Percentiles rank a stretch among this genome's conserved stretches.
These are phyloP conservation scores for Umbilicus rupestris DNA, from an alignment of 164 flowering plant genomes.

Conservation along the genomic window DNA sequence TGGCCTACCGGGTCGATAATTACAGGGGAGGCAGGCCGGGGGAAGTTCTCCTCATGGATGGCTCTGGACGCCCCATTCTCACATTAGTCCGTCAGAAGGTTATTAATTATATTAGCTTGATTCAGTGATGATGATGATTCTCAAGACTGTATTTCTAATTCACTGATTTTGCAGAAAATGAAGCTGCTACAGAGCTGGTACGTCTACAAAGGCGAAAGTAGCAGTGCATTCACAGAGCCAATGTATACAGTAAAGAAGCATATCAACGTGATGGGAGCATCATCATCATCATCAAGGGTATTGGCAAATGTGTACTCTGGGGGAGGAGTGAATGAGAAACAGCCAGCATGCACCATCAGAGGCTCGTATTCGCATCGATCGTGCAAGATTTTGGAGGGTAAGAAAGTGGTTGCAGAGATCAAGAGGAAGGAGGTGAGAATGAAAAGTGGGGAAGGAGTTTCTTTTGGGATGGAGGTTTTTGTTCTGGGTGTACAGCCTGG, in stretches of 20 bases:
- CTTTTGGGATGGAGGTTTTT: conserved; percentile 49
- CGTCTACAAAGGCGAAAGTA: conserved; percentile 37
- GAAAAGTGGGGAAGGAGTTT: conserved; percentile 27
- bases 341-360: conserved; percentile 25
- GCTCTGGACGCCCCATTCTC: conserved; percentile 34
- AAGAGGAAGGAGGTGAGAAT: conserved; percentile 33
- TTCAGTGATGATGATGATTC: neutral
- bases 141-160: neutral
- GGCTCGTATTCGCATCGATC: conserved; percentile 41
- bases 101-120: neutral
- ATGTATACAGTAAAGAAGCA: conserved; percentile 29
- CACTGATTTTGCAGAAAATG: neutral
- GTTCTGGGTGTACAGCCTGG: conserved; percentile 28
- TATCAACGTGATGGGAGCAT: conserved; percentile 11
- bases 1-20: conserved; percentile 50
- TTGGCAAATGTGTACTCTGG: conserved; percentile 27
- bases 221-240: conserved; percentile 17
- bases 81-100: conserved; percentile 39
- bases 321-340: conserved; percentile 8
- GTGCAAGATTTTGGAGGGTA: conserved; percentile 36
- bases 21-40: conserved; percentile 24
- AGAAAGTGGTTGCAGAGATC: conserved; percentile 34
- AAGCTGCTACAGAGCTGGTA: conserved; percentile 26
- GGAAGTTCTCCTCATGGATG: conserved; percentile 49
- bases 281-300: conserved; percentile 8